Conservation (phyloP, 345 rosid species). For the Cardamine occulta region DNA sequence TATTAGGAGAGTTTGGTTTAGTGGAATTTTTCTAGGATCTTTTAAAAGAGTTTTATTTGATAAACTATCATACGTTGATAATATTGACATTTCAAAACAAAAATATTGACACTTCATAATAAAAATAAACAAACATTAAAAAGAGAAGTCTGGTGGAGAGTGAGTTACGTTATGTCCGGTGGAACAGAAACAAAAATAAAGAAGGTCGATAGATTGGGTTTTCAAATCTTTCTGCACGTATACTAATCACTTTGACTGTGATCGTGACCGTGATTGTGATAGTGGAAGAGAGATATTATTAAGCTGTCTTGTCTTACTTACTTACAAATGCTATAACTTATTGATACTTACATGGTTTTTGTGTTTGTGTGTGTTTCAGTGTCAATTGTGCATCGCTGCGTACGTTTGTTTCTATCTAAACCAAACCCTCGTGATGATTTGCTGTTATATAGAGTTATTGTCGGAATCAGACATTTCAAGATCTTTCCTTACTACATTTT, state of each 20-base stretch:
- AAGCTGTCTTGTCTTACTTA: constrained; percentile 44
- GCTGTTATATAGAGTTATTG: constrained; percentile 36
- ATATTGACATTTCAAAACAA: neutral
- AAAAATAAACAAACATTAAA: constrained; percentile 6
- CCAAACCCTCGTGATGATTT: constrained; percentile 34
- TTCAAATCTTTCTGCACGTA: constrained; percentile 34
- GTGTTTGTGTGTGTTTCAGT: constrained; percentile 45
- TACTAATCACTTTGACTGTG: constrained; percentile 37
- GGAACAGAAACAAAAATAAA: constrained; percentile 41
- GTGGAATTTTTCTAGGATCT: neutral
- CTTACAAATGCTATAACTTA: constrained; percentile 35
- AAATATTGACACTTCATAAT: neutral
- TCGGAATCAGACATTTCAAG: constrained; percentile 33
- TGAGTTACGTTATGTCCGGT: constrained; percentile 35
- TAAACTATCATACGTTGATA: neutral
- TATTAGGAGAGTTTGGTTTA: neutral
- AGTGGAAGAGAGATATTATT: constrained; percentile 32
- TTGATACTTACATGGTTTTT: constrained; percentile 24
- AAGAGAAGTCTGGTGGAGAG: constrained; percentile 8
- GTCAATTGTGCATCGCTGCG: constrained; percentile 26
- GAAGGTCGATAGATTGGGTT: constrained; percentile 37
- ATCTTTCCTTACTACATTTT: constrained; percentile 31
- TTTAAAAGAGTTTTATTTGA: neutral
- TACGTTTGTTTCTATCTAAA: constrained; percentile 21
- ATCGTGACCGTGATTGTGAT: constrained; percentile 41